Evolutionary conservation across 768 basidiomycete genomes (phyloP), one percentile per base, ranked within the genome.

Genomic region (Phanerochaete sordida): DNA sequence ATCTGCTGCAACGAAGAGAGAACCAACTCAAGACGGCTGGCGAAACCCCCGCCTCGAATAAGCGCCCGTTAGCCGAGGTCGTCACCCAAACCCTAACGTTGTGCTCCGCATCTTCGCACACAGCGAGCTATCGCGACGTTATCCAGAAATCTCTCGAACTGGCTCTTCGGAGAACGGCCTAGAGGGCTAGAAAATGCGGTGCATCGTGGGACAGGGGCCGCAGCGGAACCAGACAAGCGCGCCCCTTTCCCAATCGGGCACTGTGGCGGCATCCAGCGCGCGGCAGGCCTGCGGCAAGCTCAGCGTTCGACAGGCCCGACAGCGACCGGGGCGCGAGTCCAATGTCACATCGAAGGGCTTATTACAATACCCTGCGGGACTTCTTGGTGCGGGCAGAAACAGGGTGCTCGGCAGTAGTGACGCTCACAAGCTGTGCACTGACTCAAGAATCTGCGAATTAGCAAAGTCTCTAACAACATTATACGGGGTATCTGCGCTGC

Each of bases 401-500:
- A n/a, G n/a, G n/a, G n/a, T n/a, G n/a, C n/a, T n/a, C n/a, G n/a
- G n/a, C n/a, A n/a, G 33, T 35, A 6, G 33, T 6, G 33, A 13
- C 33, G 33, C 33, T 6, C 35, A 43, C 9, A 24, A 56, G 4
- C n/a, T 43, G 54, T 27, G n/a, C 37, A 43, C 8, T 16, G 7
- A 43, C 39, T 43, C 39, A 19, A n/a, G 19, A 30, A 37, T 47
- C 19, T 30, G 26, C 47, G 13, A 44, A 51, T 50, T 59, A 59
- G 27, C 21, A 16, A 59, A 45, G 27, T n/a, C 50, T 44, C 15
- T 51, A 61, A 52, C 3, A 43, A 47, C 21, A 61, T 61, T 61
- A 61, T 61, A 61, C 48, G 55, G 59, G 59, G 59, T 61, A 61
- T 61, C 44, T 27, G 54, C 48, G 46, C 43, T 60, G 21, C 51